These are phyloP conservation scores for Penicillium diatomitis DNA, from an alignment of 495 filamentous ascomycete genomes.

Conservation along the genomic window DNA sequence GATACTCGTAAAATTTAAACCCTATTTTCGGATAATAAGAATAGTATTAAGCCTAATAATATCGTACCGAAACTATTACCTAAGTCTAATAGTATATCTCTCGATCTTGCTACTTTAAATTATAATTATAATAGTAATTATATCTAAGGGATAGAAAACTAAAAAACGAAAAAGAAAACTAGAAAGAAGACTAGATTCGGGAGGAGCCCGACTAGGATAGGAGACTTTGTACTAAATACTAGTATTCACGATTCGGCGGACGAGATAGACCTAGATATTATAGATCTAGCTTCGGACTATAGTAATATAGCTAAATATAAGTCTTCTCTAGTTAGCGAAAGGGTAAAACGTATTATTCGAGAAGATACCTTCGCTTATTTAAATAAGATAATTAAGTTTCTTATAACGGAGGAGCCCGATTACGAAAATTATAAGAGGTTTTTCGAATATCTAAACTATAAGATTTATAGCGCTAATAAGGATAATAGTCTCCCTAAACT, in stretches of 20 bases:
- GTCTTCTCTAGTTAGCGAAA: neutral
- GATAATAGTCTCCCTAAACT: neutral
- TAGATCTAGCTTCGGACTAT: neutral
- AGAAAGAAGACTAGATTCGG: too few relatives aligned
- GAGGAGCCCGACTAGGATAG: neutral
- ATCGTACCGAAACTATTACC: too few relatives aligned
- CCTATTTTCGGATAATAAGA: neutral
- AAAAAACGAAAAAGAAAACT: too few relatives aligned
- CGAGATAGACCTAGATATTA: neutral
- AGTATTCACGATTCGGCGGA: neutral
- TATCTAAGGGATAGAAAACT: neutral
- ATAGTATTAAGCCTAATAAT: neutral
- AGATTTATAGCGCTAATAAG: neutral
- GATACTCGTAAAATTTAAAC: neutral
- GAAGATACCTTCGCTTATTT: neutral
- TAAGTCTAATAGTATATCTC: too few relatives aligned
- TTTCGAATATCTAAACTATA: neutral
- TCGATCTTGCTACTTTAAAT: too few relatives aligned
- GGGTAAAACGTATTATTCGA: neutral
- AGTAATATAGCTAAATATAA: neutral
- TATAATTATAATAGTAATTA: neutral
- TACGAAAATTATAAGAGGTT: neutral
- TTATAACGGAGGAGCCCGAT: neutral
- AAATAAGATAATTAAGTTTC: neutral
- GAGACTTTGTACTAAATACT: neutral